Base-by-base conservation (phyloP, 805 yeast genomes). In the Wickerhamiella australiensis region DNA sequence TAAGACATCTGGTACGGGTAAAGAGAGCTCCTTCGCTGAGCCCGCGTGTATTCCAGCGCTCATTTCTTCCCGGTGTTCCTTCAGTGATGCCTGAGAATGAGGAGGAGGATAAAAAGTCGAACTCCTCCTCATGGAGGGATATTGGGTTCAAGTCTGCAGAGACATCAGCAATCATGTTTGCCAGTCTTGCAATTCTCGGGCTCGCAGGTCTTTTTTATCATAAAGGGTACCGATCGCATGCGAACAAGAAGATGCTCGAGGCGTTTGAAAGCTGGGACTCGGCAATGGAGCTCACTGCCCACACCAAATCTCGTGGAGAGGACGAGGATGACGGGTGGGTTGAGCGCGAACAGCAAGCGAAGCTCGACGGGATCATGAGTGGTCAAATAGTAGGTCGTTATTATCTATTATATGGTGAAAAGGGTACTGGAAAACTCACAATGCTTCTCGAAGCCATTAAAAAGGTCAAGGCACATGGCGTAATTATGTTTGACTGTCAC, bases 341-440 rank as follows among this genome's bases (percentile, higher is more conserved):
- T 1, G 76, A 73, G 45, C 69, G 94, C 36, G 78, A 78, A 0
- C 83, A 84, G 56, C 94, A 84, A 57, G 58, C 68, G 22, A 59
- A 78, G 7, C 61, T 84, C 27, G 85, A 85, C 63, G 77, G 75
- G 33, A 77, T 84, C 25, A 71, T 85, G 2, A 61, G 72, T 7
- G 94, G 94, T 1, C 64, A 71, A n/a, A 66, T 75, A 1, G 65
- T 64, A 5, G 94, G 94, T 0, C 63, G 90, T 15, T 85, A 84
- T 64, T 80, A 77, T 59, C 65, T 85, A 44, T 60, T 85, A 9
- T 74, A 85, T 37, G 94, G 94, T 26, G 94, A 84, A 61, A 84
- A 85, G 61, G 94, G 94, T 1, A 84, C 92, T 0, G 94, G 94
- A 2, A 84, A 84, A 60, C 79, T 87, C 0, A 79, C 90, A 0